A percentile compares a stretch with the other conserved stretches of the same genome.
These are phyloP conservation scores for Dipteronia sinensis DNA, from an alignment of 345 rosid species.

Conservation along the genomic window DNA sequence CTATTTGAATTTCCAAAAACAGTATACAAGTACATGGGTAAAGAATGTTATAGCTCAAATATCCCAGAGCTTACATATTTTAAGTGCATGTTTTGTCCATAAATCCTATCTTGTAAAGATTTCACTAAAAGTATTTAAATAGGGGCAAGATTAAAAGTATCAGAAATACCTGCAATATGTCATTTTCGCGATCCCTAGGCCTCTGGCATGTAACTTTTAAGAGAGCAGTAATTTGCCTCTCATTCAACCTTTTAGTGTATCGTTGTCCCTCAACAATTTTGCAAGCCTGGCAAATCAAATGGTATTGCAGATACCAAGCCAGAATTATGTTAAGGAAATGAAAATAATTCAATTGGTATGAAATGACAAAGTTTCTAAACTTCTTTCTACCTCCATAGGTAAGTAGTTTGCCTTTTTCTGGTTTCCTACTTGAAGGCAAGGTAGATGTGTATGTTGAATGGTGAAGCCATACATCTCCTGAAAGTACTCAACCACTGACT, in stretches of 20 bases:
- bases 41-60: background rate
- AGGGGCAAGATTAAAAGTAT: background rate
- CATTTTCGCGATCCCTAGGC: slow-evolving; percentile 89
- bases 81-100: background rate
- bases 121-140: background rate
- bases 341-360: background rate
- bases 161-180: slow-evolving; percentile 63
- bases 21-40: background rate
- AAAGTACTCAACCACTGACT: slow-evolving; percentile 95
- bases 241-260: slow-evolving; percentile 89
- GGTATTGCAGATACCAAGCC: slow-evolving; percentile 9
- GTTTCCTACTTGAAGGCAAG: slow-evolving; percentile 99
- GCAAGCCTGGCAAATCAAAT: slow-evolving; percentile 63
- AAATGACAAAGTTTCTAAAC: background rate
- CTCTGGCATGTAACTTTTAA: slow-evolving; percentile 95
- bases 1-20: background rate
- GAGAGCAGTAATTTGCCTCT: slow-evolving; percentile 90
- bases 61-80: background rate
- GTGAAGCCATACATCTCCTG: slow-evolving; percentile 99
- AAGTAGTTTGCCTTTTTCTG: slow-evolving; percentile 95
- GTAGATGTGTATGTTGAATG: slow-evolving; percentile 87
- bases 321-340: background rate
- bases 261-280: slow-evolving; percentile 98
- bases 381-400: slow-evolving; percentile 86
- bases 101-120: background rate